Base-by-base conservation (phyloP, 345 rosid genomes). In the Euphorbia peplus region DNA sequence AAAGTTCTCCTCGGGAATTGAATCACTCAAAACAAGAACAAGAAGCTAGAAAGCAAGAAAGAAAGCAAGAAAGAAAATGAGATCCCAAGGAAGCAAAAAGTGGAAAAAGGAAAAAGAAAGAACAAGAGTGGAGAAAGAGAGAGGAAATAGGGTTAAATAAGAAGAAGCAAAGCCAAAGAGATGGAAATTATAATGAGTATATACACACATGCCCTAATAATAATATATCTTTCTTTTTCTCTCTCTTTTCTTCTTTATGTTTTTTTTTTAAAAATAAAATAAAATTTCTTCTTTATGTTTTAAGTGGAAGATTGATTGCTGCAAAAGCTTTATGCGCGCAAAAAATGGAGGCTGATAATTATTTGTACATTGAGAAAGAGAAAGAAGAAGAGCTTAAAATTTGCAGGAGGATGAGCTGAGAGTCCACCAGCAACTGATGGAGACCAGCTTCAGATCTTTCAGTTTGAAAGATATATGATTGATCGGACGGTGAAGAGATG, bases 381-480 rank as follows among this genome's bases (percentile, higher is more conserved):
- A n/a, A n/a, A 75, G 66, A 79, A 74, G 69, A 64, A 63, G 64
- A n/a, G n/a, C n/a, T n/a, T n/a, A n/a, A n/a, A n/a, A n/a, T n/a
- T 47, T 66, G 42, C 25, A 15, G 51, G 66, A 51, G n/a, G n/a
- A 54, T 51, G 30, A 68, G 64, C 58, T 77, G 70, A 74, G 29
- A 71, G 64, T 81, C 81, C 79, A 89, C 90, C 95, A 79, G 85
- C 85, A 72, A 88, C 80, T 87, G 97, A 88, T 80, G 73, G 12
- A 7, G 50, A 44, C 50, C 50, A 12, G 16, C 1, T 44, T 44
- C 42, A 2, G 3, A 16, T 44, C 18, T 44, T 44, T 44, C 50
- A 11, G 14, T 5, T 44, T 44, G 37, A 32, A 2, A 32, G 37
- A 32, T 3, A 32, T 32, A 32, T 32, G 4, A 32, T 29, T 50